Evolutionary conservation across 257 asterid genomes (phyloP).

Genomic region (Solanum chmielewskii): DNA sequence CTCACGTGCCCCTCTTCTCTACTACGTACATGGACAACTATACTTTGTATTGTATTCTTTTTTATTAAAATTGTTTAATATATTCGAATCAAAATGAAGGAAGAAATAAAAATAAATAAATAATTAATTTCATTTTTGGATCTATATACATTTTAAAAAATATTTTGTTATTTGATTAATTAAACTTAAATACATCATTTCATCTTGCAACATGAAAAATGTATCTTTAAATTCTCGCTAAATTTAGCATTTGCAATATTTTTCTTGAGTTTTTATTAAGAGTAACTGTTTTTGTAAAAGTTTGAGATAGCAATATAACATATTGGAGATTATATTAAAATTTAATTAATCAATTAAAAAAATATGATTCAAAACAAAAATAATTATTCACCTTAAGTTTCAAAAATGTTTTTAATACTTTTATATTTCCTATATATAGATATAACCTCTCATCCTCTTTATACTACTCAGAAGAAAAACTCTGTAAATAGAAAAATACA

Average conservation of each 20-base stretch:
- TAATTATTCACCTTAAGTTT: no score
- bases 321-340: fast-evolving
- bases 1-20: not conserved
- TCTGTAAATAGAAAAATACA: not conserved
- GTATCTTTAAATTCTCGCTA: no score
- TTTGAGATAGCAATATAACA: not conserved
- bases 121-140: not conserved
- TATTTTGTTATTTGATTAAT: no score
- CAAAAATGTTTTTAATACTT: no score
- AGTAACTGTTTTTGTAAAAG: fast-evolving
- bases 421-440: not conserved
- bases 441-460: not conserved
- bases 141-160: no score
- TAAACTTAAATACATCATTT: fast-evolving
- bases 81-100: not conserved
- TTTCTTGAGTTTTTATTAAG: no score
- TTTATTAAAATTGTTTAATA: not conserved
- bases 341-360: no score
- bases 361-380: no score
- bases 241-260: no score
- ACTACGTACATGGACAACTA: not conserved
- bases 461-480: not conserved
- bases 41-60: not conserved
- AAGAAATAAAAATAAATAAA: not conserved
- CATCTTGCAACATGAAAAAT: no score